Base-by-base conservation (phyloP, 2,329 filamentous ascomycete genomes). In the Arthrobotrys conoides region DNA sequence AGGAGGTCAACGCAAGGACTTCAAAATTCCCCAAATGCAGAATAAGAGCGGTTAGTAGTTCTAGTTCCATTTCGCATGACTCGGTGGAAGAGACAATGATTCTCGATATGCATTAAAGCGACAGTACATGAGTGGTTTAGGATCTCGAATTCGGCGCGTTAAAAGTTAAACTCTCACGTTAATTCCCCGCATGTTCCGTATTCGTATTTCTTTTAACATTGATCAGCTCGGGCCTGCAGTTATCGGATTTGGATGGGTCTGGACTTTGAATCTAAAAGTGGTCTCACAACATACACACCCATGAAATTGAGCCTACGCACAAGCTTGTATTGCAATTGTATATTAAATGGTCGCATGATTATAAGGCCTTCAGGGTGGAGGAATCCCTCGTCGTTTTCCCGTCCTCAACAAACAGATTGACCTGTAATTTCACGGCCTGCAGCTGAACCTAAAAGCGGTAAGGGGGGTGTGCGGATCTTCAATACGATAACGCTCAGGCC, bases 91-190 rank as follows among this genome's bases (percentile, higher is more conserved):
- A 36, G 66, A 49, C 44, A 70, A 70, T 59, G 66, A 70, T 76
- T 46, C 57, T 76, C 72, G 66, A 66, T 57, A 59, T 44, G 72
- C 72, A 76, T 76, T 49, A 18, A 46, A 67, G 51, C 63, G 63
- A 67, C 30, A 8, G n/a, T 22, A 22, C 33, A 20, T 38, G 33
- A 55, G 51, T 55, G 51, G 24, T 30, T 55, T 55, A 36, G n/a
- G 9, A 16, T 38, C 57, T 72, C 69, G 69, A 72, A 46, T 41
- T 24, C 36, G 20, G 18, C 36, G 33, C 27, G 38, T 22, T 61
- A 18, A 24, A 9, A 27, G 33, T 27, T 9, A 24, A 27, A 4
- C 9, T 38, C 53, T 48, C 44, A 20, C 46, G 44, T 44, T 16
- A 22, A 65, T 49, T 48, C 44, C 24, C 61, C 38, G 38, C 41